phyloP scores from a whole-genome alignment of 345 rosid genomes.

The Eucalyptus regnans region DNA sequence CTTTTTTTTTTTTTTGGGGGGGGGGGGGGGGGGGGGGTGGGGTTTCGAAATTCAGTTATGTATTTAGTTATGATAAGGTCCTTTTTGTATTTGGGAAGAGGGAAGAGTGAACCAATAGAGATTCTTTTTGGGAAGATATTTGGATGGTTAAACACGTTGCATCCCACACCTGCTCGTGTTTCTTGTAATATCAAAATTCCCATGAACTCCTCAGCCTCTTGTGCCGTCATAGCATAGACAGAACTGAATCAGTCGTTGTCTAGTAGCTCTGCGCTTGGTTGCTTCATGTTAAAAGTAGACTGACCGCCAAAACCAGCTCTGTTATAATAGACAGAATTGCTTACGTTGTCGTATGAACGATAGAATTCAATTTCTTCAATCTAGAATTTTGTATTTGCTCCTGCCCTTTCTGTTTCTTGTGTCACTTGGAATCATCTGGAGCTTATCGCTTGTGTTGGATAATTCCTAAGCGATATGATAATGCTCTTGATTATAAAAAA shows the following conservation, averaged over 20 bases:
- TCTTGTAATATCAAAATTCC: neutral
- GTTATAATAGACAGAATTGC: neutral
- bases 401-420: neutral
- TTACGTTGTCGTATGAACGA: neutral
- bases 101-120: no score
- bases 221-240: neutral
- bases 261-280: neutral
- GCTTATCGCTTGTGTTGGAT: neutral
- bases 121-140: no score
- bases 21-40: no score
- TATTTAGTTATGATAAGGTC: no score
- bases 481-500: neutral
- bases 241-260: neutral
- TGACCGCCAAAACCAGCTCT: neutral
- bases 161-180: neutral
- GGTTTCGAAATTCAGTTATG: no score
- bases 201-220: no score
- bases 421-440: neutral
- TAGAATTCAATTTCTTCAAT: neutral
- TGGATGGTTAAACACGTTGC: neutral
- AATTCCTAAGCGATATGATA: no score
- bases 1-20: no score
- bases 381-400: neutral
- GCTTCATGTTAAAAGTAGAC: no score
- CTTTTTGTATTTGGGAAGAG: no score